Evolutionary conservation across 2,329 filamentous ascomycete genomes (phyloP).

Genomic region (Trichoderma lentiforme): DNA sequence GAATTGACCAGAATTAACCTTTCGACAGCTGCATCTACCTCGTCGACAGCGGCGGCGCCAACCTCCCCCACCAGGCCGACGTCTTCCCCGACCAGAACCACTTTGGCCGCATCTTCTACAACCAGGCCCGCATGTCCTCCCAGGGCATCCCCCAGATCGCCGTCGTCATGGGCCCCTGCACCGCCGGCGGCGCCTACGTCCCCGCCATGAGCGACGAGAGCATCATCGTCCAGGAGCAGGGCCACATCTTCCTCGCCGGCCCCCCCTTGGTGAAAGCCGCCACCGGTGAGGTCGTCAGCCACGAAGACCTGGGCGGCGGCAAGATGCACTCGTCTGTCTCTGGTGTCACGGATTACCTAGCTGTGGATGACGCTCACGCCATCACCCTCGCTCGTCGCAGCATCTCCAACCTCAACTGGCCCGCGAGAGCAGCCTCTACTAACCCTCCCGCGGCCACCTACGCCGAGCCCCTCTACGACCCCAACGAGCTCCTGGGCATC

Average conservation of each 20-base stretch:
- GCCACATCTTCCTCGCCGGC: slow-evolving; percentile 95
- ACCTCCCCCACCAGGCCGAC: slow-evolving; percentile 90
- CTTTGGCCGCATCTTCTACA: slow-evolving; percentile 97
- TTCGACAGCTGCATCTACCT: slow-evolving; percentile 86
- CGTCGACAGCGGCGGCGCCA: slow-evolving; percentile 92
- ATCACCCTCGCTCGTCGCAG: slow-evolving; percentile 80
- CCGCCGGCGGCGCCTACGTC: slow-evolving; percentile 91
- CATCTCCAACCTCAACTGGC: slow-evolving; percentile 88
- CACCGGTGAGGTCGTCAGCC: slow-evolving; percentile 86
- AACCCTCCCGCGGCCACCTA: slow-evolving; percentile 44
- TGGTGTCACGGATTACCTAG: slow-evolving; percentile 92
- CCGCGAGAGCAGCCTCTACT: slow-evolving; percentile 44
- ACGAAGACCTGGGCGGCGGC: slow-evolving; percentile 87
- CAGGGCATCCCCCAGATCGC: slow-evolving; percentile 88
- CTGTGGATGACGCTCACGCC: slow-evolving; percentile 90
- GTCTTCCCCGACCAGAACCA: slow-evolving; percentile 95
- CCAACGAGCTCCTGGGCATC: slow-evolving; percentile 79
- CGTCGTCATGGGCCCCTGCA: slow-evolving; percentile 97
- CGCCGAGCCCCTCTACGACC: slow-evolving; percentile 75
- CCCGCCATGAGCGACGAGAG: slow-evolving; percentile 97
- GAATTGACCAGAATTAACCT: no score
- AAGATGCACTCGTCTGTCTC: slow-evolving; percentile 86
- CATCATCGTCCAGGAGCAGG: slow-evolving; percentile 92
- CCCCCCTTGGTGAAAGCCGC: slow-evolving; percentile 94
- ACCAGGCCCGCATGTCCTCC: slow-evolving; percentile 90